phyloP scores from a whole-genome alignment of 768 basidiomycete species.

The Lenzites betulinus region DNA sequence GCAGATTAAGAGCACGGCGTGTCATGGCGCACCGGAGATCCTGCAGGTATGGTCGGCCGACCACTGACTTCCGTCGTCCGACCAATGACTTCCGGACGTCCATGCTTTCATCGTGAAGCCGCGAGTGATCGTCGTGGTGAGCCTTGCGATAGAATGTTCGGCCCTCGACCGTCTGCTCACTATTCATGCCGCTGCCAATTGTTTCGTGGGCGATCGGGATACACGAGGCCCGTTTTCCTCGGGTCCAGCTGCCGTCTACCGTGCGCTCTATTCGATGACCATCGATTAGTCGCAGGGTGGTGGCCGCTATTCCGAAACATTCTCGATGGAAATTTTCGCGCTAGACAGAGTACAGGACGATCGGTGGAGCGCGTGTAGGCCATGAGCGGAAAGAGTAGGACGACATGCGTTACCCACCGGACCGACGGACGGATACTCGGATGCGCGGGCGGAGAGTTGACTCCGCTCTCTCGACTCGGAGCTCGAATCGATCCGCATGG shows the following conservation, averaged over 20 bases:
- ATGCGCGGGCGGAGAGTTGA: neutral
- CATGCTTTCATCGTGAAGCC: neutral
- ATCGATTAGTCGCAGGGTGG: slow-evolving; percentile 16
- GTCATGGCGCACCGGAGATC: too few species aligned
- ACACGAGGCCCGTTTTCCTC: neutral
- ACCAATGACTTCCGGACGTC: neutral
- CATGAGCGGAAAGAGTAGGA: neutral
- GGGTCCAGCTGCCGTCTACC: too few species aligned
- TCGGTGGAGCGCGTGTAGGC: neutral
- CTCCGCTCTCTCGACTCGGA: slow-evolving; percentile 6
- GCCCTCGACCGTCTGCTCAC: neutral
- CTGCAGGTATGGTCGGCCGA: too few species aligned
- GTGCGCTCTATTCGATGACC: neutral
- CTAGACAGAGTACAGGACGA: neutral
- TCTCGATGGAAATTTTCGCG: neutral
- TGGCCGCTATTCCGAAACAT: slow-evolving; percentile 1
- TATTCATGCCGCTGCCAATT: neutral
- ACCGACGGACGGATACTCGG: neutral
- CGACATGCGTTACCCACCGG: neutral
- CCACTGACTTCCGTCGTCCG: too few species aligned
- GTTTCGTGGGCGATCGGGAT: neutral
- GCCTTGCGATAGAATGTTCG: neutral
- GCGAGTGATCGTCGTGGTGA: neutral
- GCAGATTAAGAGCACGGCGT: too few species aligned
- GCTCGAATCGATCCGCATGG: slow-evolving; percentile 1